These are phyloP conservation scores for Quercus dentata DNA, from an alignment of 306 rosid species.

Conservation along the genomic window DNA sequence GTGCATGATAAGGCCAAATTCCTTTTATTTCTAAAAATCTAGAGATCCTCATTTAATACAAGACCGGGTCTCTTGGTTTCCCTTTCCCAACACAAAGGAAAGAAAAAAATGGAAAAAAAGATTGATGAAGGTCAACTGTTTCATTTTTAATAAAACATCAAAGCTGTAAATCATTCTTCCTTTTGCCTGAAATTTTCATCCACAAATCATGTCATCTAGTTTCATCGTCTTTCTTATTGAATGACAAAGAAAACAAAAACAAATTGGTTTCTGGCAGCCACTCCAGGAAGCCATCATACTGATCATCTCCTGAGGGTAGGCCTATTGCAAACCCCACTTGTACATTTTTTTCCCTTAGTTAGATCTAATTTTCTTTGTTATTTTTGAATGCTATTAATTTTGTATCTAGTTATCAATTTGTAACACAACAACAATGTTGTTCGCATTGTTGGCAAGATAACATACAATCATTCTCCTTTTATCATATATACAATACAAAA, in stretches of 20 bases:
- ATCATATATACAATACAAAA: neutral
- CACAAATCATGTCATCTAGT: neutral
- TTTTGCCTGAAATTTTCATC: conserved; percentile 6
- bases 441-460: neutral
- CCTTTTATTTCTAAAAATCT: conserved; percentile 42
- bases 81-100: conserved; percentile 16
- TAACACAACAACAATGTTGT: neutral
- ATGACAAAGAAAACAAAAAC: conserved; percentile 3
- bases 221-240: conserved; percentile 4
- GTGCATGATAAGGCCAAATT: conserved; percentile 3
- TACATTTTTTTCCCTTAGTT: neutral
- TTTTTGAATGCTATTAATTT: neutral
- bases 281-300: conserved; percentile 38
- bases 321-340: neutral
- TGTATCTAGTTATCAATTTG: neutral
- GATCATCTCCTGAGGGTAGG: conserved; percentile 36
- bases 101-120: neutral
- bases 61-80: conserved; percentile 54
- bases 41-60: conserved; percentile 38
- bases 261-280: conserved; percentile 11
- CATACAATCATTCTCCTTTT: neutral
- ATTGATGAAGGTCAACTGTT: neutral
- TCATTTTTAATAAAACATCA: conserved; percentile 12
- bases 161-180: conserved; percentile 1
- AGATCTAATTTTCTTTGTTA: neutral